Evolutionary conservation across 306 rosid genomes (phyloP), one percentile per base, ranked within the genome.

Genomic region (apple (Malus domestica)): DNA sequence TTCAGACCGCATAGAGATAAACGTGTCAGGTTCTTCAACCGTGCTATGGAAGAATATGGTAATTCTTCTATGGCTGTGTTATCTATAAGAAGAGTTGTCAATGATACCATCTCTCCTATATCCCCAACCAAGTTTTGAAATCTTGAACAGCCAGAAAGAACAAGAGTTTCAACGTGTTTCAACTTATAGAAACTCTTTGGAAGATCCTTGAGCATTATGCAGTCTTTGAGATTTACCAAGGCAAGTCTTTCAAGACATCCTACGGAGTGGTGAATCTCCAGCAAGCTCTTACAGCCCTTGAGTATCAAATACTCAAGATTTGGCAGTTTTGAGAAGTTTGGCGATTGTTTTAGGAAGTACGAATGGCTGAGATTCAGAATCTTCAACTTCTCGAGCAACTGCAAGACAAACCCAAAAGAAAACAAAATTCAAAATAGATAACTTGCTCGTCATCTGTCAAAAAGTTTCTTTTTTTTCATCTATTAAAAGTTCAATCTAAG

Each of bases 321-420:
- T 5, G 83, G 86, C 19, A 87, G 11, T 13, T 45, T 32, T 57
- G 83, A 84, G 62, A 84, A 87, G 52, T 84, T 78, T 0, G 90
- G 88, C 0, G 85, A 77, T n/a, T n/a, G 30, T 6, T 23, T 80
- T 63, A 87, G 72, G 68, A 57, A 0, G 33, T n/a, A 63, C 4
- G 88, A 87, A 66, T 84, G 86, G 45, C 83, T 82, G 32, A 87
- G 83, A 78, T 87, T 87, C 0, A 87, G 76, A 58, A 81, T 64
- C 77, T 82, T 84, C 58, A 84, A 27, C 14, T 55, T 71, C 66
- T 74, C 60, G 23, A 81, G 18, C 61, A 54, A 11, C 88, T 85
- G 78, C 18, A 68, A 62, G 18, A 61, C 5, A n/a, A 63, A 38
- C 13, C 22, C 25, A 23, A 38, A 2, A 3, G 9, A 45, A 14